Percentiles rank a stretch among this genome's conserved stretches.
These are phyloP conservation scores for Conticribra guillardii DNA, from an alignment of 108 stramenopile genomes.

Conservation along the genomic window DNA sequence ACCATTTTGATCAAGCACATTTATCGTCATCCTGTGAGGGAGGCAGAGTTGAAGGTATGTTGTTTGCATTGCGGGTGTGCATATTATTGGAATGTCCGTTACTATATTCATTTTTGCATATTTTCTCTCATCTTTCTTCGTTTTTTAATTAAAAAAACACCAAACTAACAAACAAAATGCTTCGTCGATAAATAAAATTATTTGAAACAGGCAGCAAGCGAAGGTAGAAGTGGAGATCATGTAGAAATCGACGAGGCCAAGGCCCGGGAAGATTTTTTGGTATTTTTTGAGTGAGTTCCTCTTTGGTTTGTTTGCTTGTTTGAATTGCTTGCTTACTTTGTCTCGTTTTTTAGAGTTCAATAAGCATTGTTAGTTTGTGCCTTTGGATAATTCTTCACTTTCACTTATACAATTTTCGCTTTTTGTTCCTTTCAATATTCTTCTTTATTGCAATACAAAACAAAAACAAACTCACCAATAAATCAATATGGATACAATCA, in stretches of 20 bases:
- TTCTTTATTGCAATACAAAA: neutral
- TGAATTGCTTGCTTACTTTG: too few species aligned
- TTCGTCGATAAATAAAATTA: too few species aligned
- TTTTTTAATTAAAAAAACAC: too few species aligned
- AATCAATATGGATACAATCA: neutral
- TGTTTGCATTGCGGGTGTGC: too few species aligned
- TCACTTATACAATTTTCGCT: neutral
- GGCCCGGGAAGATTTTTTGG: constrained; percentile 86
- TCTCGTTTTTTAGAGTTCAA: too few species aligned
- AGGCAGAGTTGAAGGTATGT: constrained; percentile 67
- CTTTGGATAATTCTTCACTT: neutral
- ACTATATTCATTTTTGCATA: too few species aligned
- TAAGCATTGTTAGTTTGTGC: neutral
- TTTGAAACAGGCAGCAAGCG: constrained; percentile 44
- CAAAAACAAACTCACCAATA: too few species aligned
- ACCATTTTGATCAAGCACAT: constrained; percentile 96
- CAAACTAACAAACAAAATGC: too few species aligned
- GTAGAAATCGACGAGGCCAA: constrained; percentile 63
- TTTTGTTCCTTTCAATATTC: neutral
- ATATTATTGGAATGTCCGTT: too few species aligned
- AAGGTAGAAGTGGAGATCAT: constrained; percentile 51
- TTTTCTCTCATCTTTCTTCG: too few species aligned
- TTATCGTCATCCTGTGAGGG: constrained; percentile 87
- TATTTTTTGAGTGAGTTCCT: constrained; percentile 47
- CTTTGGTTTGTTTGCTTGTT: constrained; percentile 1